Conservation (phyloP, 2,329 filamentous ascomycete species). For the Aschersonia sp. region DNA sequence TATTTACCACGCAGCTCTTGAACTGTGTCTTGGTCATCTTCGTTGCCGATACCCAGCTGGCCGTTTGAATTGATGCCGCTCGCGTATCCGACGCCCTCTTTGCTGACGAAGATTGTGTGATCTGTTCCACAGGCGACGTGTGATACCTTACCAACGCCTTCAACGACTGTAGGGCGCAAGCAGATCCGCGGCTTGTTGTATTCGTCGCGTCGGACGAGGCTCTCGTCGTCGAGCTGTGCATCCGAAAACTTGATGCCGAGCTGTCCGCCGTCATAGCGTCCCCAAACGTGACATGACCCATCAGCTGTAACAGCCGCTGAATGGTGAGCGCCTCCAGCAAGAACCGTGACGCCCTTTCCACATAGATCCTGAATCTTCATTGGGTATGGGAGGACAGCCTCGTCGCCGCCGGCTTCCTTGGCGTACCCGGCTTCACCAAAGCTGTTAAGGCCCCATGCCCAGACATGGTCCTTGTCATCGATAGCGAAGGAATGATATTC, state of each 20-base stretch:
- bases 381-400: constrained; percentile 49
- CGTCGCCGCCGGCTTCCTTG: constrained; percentile 17
- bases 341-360: constrained; percentile 40
- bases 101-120: constrained; percentile 50
- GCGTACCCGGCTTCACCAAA: constrained; percentile 57
- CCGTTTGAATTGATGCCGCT: constrained; percentile 62
- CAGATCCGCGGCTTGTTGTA: constrained; percentile 45
- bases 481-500: constrained; percentile 65
- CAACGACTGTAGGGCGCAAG: constrained; percentile 35
- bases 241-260: constrained; percentile 33
- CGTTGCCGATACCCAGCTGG: constrained; percentile 53
- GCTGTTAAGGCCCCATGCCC: constrained; percentile 68
- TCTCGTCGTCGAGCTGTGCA: constrained; percentile 29
- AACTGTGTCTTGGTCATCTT: constrained; percentile 57
- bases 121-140: constrained; percentile 46
- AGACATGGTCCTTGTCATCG: constrained; percentile 50
- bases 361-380: constrained; percentile 46
- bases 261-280: constrained; percentile 34
- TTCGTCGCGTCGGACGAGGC: constrained; percentile 38
- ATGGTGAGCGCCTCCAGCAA: constrained; percentile 57
- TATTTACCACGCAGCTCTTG: constrained; percentile 65
- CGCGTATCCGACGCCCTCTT: constrained; percentile 48
- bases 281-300: constrained; percentile 38
- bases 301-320: constrained; percentile 39
- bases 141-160: constrained; percentile 30